Base-by-base conservation (phyloP, 345 rosid species). In the Clarkia xantiana region DNA sequence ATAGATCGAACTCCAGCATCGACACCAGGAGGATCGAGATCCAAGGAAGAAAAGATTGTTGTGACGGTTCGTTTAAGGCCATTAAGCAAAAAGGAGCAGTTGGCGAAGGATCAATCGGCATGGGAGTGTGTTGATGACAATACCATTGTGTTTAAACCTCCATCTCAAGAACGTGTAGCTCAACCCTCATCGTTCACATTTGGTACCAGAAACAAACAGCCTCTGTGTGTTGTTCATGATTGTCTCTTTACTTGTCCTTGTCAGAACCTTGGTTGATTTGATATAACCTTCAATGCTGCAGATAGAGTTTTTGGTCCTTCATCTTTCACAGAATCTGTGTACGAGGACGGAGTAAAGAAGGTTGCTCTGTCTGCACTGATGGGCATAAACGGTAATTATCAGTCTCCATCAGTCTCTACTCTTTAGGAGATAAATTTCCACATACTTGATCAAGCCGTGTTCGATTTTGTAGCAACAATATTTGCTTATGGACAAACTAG, bases 401-500 rank as follows among this genome's bases (percentile, higher is more conserved):
- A 29, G 52, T 15, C 18, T 29, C 41, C 19, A 49, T 29, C 12
- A 7, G 16, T 17, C 53, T 23, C 18, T 10, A 19, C 2, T 12
- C n/a, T 18, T 0, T 0, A 2, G 19, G 13, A 14, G 38, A 7
- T 19, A 25, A 49, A 25, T 2, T 50, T 48, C 18, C 18, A 18
- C 42, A 3, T 36, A 34, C 40, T 52, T 46, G 12, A 52, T 11
- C 14, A 7, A 63, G 11, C 40, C 14, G 16, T 18, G 34, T 42
- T 46, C 20, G 16, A 9, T 39, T 15, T 65, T 58, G 60, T 81
- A 93, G 99, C 99, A 42, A 93, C 97, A 1, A 93, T 93, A 65
- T 93, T 93, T 66, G 99, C 97, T 0, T 87, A 93, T 55, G 99
- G 99, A 40, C 97, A 87, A 77, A 93, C 99, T 15, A 93, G 99